Percentiles rank a stretch among this genome's conserved stretches.
phyloP scores from a whole-genome alignment of 345 rosid species.

The Abelmoschus esculentus region DNA sequence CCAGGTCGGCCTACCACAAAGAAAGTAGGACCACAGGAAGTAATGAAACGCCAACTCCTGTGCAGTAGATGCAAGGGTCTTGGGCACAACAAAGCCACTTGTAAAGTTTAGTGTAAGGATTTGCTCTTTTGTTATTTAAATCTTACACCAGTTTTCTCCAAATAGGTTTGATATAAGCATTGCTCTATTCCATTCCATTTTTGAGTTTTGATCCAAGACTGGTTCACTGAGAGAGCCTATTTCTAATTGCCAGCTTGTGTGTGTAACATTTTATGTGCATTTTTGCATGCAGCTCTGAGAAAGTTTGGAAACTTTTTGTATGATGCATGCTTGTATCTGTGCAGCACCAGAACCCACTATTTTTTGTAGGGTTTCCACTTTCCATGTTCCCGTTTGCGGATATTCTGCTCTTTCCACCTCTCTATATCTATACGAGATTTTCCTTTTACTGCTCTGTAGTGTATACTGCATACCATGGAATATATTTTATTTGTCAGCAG shows the following conservation, averaged over 20 bases:
- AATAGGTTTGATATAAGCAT: background rate
- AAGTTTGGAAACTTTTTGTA: background rate
- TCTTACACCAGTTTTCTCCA: background rate
- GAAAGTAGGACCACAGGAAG: constrained; percentile 47
- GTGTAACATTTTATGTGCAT: background rate
- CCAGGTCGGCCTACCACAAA: constrained; percentile 81
- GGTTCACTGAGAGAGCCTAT: background rate
- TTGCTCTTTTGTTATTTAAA: constrained; percentile 2
- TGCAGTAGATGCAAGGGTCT: constrained; percentile 97
- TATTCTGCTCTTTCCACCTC: no score
- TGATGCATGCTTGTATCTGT: background rate
- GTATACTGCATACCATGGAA: background rate
- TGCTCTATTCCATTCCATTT: background rate
- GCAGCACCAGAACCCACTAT: background rate
- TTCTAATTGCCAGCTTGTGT: background rate
- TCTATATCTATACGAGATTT: background rate
- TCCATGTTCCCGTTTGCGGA: no score
- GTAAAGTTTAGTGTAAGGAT: constrained; percentile 39
- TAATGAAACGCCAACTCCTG: constrained; percentile 77
- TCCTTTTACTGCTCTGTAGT: background rate
- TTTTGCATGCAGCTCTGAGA: background rate
- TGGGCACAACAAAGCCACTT: constrained; percentile 93
- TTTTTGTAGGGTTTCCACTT: no score
- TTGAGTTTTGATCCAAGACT: background rate
- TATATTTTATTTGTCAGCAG: background rate